Evolutionary conservation across 768 basidiomycete species (phyloP), one percentile per base, ranked within the genome.

Genomic region (Solioccasus polychromus): DNA sequence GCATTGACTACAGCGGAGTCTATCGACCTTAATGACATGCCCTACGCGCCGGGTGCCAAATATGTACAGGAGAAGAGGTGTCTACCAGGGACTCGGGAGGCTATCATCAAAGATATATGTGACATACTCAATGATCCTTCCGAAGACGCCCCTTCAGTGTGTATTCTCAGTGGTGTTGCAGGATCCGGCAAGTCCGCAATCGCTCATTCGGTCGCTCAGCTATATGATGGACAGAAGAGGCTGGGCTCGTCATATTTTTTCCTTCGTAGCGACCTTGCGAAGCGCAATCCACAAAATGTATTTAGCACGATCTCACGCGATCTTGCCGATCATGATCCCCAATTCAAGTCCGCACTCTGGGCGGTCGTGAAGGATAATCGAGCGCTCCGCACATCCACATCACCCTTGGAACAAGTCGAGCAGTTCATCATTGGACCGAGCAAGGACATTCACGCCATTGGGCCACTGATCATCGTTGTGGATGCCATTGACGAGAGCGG

Each of bases 401-500:
- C 41, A 19, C 40, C 46, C 8, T 22, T 24, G 3, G 47, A 35
- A 7, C 59, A 64, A 31, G 46, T 66, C 8, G 42, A 47, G n/a
- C 37, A 50, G 5, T 36, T 63, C 9, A 55, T 66, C 35, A 24
- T 66, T 17, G 31, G 26, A 18, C 58, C 64, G 5, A 47, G 51
- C 8, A 8, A 29, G 23, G 17, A 41, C 8, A 18, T 62, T 15
- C 47, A 48, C 8, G 34, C 47, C 18, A 20, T 55, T 26, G 56
- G 60, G 2, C 63, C 65, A 8, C 38, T 65, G 2, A 29, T 66
- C 11, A 43, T 66, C 18, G 53, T 68, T 35, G 54, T 68, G 12
- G 67, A 69, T 36, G 63, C 45, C 8, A 44, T 66, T 11, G 59
- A 62, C 35, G 51, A 54, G 23, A 53, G 54, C 20, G 53, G 50